Percentiles rank a stretch among this genome's conserved stretches.
phyloP scores from a whole-genome alignment of 305 asterid genomes.

The Andrographis paniculata region DNA sequence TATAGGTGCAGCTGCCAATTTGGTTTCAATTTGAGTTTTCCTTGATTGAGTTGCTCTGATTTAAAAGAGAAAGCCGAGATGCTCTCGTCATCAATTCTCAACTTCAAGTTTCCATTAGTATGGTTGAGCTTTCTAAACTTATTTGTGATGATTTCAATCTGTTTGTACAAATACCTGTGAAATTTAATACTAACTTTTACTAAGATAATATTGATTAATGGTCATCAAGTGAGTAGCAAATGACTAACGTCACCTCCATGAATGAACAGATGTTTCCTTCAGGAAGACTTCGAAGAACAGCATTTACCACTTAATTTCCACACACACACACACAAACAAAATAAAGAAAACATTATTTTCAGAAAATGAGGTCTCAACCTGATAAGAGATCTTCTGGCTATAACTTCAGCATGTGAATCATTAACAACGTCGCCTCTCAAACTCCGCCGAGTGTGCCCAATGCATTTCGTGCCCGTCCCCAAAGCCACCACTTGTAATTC shows the following conservation, averaged over 20 bases:
- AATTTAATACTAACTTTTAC: constrained; percentile 8
- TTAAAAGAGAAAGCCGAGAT: constrained; percentile 31
- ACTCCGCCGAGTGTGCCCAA: constrained; percentile 60
- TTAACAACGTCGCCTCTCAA: constrained; percentile 72
- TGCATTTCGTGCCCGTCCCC: constrained; percentile 94
- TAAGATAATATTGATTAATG: background rate
- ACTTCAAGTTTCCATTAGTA: constrained; percentile 18
- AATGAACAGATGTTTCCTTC: too few species aligned
- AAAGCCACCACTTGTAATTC: constrained; percentile 66
- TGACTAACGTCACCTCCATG: too few species aligned
- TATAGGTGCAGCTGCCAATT: constrained; percentile 77
- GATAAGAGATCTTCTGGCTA: constrained; percentile 76
- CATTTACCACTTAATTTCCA: too few species aligned
- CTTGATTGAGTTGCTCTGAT: constrained; percentile 26
- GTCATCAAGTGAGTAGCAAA: background rate
- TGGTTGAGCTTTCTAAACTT: constrained; percentile 20
- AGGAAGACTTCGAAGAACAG: too few species aligned
- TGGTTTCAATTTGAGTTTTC: constrained; percentile 40
- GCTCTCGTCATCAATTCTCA: constrained; percentile 22
- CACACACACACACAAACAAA: too few species aligned
- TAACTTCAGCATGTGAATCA: constrained; percentile 89
- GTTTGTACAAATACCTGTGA: constrained; percentile 61
- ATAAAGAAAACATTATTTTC: constrained; percentile 3
- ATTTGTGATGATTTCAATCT: constrained; percentile 32
- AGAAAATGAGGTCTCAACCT: constrained; percentile 35